These are phyloP conservation scores for Candida insectorum DNA, from an alignment of 805 yeast species.

Conservation along the genomic window DNA sequence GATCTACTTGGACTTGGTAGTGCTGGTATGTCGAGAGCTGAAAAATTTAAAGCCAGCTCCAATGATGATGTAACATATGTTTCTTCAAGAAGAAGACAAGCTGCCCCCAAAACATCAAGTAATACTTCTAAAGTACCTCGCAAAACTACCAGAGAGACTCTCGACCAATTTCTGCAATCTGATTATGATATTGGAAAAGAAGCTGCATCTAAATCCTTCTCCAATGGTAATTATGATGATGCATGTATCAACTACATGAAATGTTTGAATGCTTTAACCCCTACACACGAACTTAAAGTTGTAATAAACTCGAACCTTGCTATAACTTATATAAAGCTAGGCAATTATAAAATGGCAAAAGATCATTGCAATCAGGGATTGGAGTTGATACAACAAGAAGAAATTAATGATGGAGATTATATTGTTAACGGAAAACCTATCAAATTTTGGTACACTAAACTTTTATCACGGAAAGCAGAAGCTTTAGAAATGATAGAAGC, in stretches of 20 bases:
- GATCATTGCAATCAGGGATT: constrained; percentile 48
- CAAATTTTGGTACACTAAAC: constrained; percentile 71
- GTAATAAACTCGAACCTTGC: constrained; percentile 76
- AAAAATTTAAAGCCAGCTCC: constrained; percentile 20
- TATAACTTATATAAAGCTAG: constrained; percentile 56
- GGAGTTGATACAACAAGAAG: constrained; percentile 23
- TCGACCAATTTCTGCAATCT: constrained; percentile 38
- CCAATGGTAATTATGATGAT: constrained; percentile 74
- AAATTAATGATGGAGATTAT: constrained; percentile 20
- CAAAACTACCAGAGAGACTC: constrained; percentile 15
- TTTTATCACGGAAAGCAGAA: constrained; percentile 73
- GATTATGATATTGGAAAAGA: constrained; percentile 47
- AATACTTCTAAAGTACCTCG: constrained; percentile 2
- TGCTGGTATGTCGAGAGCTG: constrained; percentile 16
- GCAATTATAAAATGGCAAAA: constrained; percentile 58
- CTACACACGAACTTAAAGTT: constrained; percentile 59
- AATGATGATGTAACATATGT: constrained; percentile 17
- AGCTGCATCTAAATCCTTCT: constrained; percentile 62
- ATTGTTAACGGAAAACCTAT: constrained; percentile 49
- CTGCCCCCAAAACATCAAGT: constrained; percentile 5
- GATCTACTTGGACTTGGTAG: constrained; percentile 27
- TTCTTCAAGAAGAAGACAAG: constrained; percentile 21
- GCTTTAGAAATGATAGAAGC: constrained; percentile 77
- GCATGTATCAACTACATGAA: constrained; percentile 62
- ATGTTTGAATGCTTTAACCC: constrained; percentile 51